A percentile compares a stretch with the other conserved stretches of the same genome.
Conservation (phyloP, 805 yeast genomes). For the Candida tibetensis region DNA sequence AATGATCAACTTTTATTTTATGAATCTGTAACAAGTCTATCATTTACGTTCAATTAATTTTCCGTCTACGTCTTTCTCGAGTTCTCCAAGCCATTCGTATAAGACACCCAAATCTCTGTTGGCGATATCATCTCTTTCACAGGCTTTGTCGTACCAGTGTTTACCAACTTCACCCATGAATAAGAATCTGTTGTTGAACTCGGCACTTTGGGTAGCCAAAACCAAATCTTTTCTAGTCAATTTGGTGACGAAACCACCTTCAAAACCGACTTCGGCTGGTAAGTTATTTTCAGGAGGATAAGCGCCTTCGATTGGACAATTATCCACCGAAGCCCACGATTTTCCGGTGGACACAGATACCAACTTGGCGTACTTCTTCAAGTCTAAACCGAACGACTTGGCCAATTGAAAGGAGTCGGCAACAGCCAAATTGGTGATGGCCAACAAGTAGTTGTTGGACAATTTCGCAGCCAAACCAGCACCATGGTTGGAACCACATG, state of each 20-base stretch:
- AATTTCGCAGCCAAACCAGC: slow-evolving; percentile 54
- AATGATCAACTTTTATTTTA: too few species aligned
- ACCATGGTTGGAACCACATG: slow-evolving; percentile 49
- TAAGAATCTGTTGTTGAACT: slow-evolving; percentile 31
- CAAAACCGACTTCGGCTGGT: slow-evolving; percentile 45
- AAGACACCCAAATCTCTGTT: slow-evolving; percentile 41
- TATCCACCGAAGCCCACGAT: slow-evolving; percentile 54
- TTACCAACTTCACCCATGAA: slow-evolving; percentile 37
- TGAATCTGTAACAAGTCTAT: too few species aligned
- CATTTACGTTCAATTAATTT: slow-evolving; percentile 3
- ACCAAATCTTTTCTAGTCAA: slow-evolving; percentile 45
- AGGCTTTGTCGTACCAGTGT: slow-evolving; percentile 43
- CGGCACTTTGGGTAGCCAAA: slow-evolving; percentile 40
- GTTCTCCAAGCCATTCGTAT: slow-evolving; percentile 42
- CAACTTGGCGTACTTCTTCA: slow-evolving; percentile 45
- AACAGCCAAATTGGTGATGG: slow-evolving; percentile 52
- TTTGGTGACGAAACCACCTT: slow-evolving; percentile 50
- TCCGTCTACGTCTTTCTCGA: slow-evolving; percentile 21
- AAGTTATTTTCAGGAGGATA: slow-evolving; percentile 36
- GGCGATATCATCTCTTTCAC: slow-evolving; percentile 40
- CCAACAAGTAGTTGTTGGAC: slow-evolving; percentile 52
- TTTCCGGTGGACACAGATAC: slow-evolving; percentile 53
- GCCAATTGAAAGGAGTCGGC: slow-evolving; percentile 56
- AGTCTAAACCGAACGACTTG: slow-evolving; percentile 45
- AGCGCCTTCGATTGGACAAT: slow-evolving; percentile 52